Evolutionary conservation across 148 eudicot genomes (phyloP).

Genomic region (Nepenthes mirabilis): DNA sequence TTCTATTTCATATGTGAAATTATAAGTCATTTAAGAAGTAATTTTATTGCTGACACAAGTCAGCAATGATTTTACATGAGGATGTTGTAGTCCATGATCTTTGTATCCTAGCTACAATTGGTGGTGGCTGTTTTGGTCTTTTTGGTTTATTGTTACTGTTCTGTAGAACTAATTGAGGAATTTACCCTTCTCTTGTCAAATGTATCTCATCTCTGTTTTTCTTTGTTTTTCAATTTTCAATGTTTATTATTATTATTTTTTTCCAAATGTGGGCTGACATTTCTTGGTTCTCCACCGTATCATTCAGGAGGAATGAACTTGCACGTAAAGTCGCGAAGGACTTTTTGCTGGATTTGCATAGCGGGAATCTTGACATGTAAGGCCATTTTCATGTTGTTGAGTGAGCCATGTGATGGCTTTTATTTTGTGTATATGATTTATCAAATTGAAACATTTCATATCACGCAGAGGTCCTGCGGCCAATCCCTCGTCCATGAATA

Average conservation of each 20-base stretch:
- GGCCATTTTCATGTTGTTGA: constrained; percentile 11
- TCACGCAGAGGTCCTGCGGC: constrained; percentile 72
- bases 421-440: background rate
- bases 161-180: no score
- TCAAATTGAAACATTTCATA: constrained; percentile 3
- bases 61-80: background rate
- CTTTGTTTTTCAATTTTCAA: background rate
- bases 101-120: no score
- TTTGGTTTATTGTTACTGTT: no score
- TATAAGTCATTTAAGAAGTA: background rate
- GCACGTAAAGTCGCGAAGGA: constrained; percentile 84
- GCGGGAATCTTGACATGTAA: constrained; percentile 81
- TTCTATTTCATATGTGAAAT: background rate
- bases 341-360: constrained; percentile 77
- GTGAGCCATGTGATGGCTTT: background rate
- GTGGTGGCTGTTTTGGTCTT: no score
- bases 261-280: background rate
- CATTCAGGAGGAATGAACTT: constrained; percentile 75
- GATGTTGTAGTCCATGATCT: no score
- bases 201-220: background rate
- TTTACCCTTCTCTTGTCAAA: no score
- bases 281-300: background rate
- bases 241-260: background rate
- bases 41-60: background rate
- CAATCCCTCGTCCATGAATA: constrained; percentile 29